A percentile compares a stretch with the other conserved stretches of the same genome.
These are phyloP conservation scores for Porcisia deanei DNA, from an alignment of 208 protist species.

Conservation along the genomic window DNA sequence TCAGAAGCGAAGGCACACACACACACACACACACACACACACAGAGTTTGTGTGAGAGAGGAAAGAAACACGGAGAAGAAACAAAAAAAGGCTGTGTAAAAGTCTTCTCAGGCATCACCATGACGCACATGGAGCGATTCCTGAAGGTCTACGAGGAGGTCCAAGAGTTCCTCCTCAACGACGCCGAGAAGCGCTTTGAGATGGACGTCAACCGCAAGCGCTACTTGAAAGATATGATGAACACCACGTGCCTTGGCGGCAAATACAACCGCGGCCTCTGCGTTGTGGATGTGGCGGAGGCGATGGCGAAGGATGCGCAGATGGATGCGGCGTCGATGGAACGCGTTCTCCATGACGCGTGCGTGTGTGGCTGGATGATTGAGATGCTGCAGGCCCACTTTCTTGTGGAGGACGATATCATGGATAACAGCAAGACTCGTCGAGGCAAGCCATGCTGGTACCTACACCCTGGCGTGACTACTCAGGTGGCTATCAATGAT, in stretches of 20 bases:
- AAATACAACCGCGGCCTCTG: conserved; percentile 92
- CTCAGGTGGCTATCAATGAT: conserved; percentile 96
- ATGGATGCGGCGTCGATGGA: conserved; percentile 50
- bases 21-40: too few species aligned
- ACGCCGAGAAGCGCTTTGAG: conserved; percentile 53
- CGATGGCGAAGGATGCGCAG: conserved; percentile 50
- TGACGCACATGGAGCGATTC: conserved; percentile 69
- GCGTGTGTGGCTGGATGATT: conserved; percentile 94
- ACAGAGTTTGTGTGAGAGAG: too few species aligned
- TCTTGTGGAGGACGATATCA: conserved; percentile 98
- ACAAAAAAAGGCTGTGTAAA: neutral
- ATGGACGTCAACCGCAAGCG: conserved; percentile 73
- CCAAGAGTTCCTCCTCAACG: conserved; percentile 58
- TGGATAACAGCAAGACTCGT: conserved; percentile 95
- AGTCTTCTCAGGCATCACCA: conserved; percentile 5
- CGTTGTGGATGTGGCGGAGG: conserved; percentile 76
- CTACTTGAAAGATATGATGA: conserved; percentile 86
- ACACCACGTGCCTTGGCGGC: conserved; percentile 83
- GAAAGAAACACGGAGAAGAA: neutral
- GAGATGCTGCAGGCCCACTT: conserved; percentile 97
- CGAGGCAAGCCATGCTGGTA: conserved; percentile 97
- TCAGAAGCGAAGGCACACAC: too few species aligned
- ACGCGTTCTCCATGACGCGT: conserved; percentile 82
- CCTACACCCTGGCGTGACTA: conserved; percentile 84
- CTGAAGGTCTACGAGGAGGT: conserved; percentile 81